Evolutionary conservation across 495 filamentous ascomycete genomes (phyloP).

Genomic region (Talaromyces proteolyticus): DNA sequence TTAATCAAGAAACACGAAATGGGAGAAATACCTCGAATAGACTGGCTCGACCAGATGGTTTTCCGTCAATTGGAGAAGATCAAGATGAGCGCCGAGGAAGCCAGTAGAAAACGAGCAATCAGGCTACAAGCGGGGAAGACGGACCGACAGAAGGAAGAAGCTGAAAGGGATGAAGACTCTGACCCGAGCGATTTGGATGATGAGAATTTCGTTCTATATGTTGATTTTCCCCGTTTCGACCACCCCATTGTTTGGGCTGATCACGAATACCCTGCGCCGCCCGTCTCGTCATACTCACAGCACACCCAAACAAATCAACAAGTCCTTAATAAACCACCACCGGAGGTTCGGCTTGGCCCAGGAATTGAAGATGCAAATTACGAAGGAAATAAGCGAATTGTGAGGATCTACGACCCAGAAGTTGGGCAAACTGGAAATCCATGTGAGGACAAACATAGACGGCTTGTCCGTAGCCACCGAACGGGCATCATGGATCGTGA

Average conservation of each 20-base stretch:
- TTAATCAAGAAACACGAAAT: conserved; percentile 98
- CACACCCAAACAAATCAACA: conserved; percentile 58
- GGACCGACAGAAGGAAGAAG: conserved; percentile 10
- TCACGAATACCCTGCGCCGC: conserved; percentile 81
- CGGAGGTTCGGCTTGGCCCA: conserved; percentile 76
- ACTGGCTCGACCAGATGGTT: conserved; percentile 92
- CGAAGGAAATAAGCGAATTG: conserved; percentile 51
- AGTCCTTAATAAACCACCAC: conserved; percentile 66
- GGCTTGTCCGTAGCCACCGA: conserved; percentile 87
- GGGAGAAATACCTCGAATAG: conserved; percentile 84
- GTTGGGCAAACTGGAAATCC: conserved; percentile 85
- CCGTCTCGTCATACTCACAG: conserved; percentile 64
- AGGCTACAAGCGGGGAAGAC: conserved; percentile 21
- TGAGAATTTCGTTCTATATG: conserved; percentile 66
- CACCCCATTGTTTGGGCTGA: conserved; percentile 95
- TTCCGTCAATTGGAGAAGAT: conserved; percentile 81
- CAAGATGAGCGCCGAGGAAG: conserved; percentile 50
- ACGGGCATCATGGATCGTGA: conserved; percentile 90
- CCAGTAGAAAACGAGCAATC: conserved; percentile 28
- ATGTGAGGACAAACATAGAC: conserved; percentile 89
- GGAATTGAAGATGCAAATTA: conserved; percentile 61
- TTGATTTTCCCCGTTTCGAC: conserved; percentile 93
- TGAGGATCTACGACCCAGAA: conserved; percentile 91
- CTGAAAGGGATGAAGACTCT: conserved; percentile 22
- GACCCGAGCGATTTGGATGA: conserved; percentile 41